These are phyloP conservation scores for Diplodia seriata DNA, from an alignment of 2,329 filamentous ascomycete species.

Conservation along the genomic window DNA sequence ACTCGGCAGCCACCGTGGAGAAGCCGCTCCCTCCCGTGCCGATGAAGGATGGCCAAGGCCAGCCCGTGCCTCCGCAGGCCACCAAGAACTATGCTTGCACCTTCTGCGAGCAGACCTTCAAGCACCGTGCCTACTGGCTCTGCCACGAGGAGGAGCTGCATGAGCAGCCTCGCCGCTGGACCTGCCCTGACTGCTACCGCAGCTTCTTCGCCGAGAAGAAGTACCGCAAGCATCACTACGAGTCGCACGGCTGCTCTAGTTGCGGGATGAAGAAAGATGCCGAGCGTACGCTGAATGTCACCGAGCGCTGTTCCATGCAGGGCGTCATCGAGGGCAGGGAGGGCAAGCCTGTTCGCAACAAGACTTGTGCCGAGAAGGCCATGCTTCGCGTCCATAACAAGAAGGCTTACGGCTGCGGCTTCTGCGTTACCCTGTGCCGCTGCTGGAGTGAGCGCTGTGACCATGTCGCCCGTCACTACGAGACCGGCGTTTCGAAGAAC, in stretches of 20 bases:
- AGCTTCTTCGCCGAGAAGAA: slow-evolving; percentile 73
- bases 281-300: slow-evolving; percentile 11
- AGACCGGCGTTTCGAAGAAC: slow-evolving; percentile 61
- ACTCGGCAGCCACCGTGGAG: slow-evolving; percentile 14
- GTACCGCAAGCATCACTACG: slow-evolving; percentile 72
- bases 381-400: slow-evolving; percentile 60
- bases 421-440: slow-evolving; percentile 68
- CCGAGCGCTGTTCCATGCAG: slow-evolving; percentile 20
- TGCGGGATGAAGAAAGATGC: slow-evolving; percentile 62
- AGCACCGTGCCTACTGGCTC: slow-evolving; percentile 74
- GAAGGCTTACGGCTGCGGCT: slow-evolving; percentile 73
- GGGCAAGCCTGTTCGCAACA: slow-evolving; percentile 20
- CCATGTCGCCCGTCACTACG: slow-evolving; percentile 72
- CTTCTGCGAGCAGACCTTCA: slow-evolving; percentile 68
- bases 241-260: slow-evolving; percentile 66
- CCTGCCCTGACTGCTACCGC: slow-evolving; percentile 71
- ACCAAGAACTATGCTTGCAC: slow-evolving; percentile 53
- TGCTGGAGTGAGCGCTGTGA: slow-evolving; percentile 72
- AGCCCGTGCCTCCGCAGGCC: background rate
- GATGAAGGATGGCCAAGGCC: slow-evolving; percentile 11
- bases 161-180: slow-evolving; percentile 71
- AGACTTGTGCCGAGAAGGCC: slow-evolving; percentile 25
- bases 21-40: slow-evolving; percentile 28
- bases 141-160: slow-evolving; percentile 74
- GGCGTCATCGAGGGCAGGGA: slow-evolving; percentile 22